A percentile compares a stretch with the other conserved stretches of the same genome.
phyloP scores from a whole-genome alignment of 2,329 filamentous ascomycete genomes.

The Colletotrichum orbiculare region DNA sequence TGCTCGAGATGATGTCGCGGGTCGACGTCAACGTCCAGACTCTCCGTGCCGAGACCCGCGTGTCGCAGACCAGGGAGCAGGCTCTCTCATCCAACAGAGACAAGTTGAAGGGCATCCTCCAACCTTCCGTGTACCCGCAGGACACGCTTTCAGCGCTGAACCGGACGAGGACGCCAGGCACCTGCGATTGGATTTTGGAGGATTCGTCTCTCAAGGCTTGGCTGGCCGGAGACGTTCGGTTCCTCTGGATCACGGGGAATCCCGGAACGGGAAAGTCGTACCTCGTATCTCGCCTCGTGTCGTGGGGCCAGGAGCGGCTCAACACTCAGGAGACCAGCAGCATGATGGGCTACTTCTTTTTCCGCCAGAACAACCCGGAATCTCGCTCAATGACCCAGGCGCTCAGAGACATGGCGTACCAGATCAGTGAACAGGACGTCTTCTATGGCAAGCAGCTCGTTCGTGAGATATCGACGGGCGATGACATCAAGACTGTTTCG shows the following conservation, averaged over 20 bases:
- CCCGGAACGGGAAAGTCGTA: slow-evolving; percentile 60
- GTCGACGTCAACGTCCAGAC: slow-evolving; percentile 48
- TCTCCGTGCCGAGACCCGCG: slow-evolving; percentile 46
- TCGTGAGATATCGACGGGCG: slow-evolving; percentile 46
- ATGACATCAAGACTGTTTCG: slow-evolving; percentile 56
- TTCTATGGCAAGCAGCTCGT: slow-evolving; percentile 56
- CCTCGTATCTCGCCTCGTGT: slow-evolving; percentile 55
- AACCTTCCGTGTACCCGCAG: slow-evolving; percentile 55
- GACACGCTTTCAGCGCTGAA: slow-evolving; percentile 55
- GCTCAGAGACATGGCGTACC: slow-evolving; percentile 58
- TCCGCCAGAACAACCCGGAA: slow-evolving; percentile 58
- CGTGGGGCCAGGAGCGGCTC: slow-evolving; percentile 50
- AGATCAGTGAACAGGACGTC: slow-evolving; percentile 57
- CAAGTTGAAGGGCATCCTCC: slow-evolving; percentile 51
- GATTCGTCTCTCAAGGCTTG: slow-evolving; percentile 53
- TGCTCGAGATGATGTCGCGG: slow-evolving; percentile 44
- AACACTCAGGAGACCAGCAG: slow-evolving; percentile 31
- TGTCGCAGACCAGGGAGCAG: slow-evolving; percentile 42
- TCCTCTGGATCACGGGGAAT: slow-evolving; percentile 57
- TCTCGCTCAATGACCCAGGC: slow-evolving; percentile 58
- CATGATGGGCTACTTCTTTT: slow-evolving; percentile 59
- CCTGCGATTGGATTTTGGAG: slow-evolving; percentile 58
- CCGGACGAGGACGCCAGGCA: slow-evolving; percentile 52
- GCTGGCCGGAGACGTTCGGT: slow-evolving; percentile 50
- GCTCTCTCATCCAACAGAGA: slow-evolving; percentile 48